Conservation (phyloP, 306 rosid genomes). For the Gillenia trifoliata region DNA sequence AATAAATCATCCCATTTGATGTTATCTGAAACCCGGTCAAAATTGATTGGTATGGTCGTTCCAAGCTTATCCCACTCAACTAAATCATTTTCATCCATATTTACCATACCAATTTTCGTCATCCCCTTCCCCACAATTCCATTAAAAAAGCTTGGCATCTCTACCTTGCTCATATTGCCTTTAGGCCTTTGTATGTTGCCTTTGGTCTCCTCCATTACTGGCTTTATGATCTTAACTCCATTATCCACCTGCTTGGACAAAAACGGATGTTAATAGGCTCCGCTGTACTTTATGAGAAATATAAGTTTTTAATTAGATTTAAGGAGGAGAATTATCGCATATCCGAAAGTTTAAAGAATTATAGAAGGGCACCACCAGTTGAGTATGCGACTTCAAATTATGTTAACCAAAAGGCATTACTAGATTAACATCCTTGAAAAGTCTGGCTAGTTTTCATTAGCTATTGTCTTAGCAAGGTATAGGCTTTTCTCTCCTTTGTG, state of each 20-base stretch:
- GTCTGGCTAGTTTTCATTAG: too few relatives aligned
- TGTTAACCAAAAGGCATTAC: too few relatives aligned
- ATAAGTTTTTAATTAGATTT: too few relatives aligned
- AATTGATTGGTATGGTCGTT: slow-evolving; percentile 23
- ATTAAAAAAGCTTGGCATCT: slow-evolving; percentile 48
- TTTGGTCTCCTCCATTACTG: slow-evolving; percentile 44
- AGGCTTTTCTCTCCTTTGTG: too few relatives aligned
- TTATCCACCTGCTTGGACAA: slow-evolving; percentile 36
- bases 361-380: too few relatives aligned
- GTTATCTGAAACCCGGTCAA: slow-evolving; percentile 49
- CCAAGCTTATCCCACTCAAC: slow-evolving; percentile 50
- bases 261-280: background rate
- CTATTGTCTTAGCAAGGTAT: too few relatives aligned
- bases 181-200: slow-evolving; percentile 11
- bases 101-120: slow-evolving; percentile 69
- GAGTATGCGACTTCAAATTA: too few relatives aligned
- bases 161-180: slow-evolving; percentile 36
- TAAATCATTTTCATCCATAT: slow-evolving; percentile 51
- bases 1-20: slow-evolving; percentile 85
- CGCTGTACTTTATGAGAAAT: too few relatives aligned
- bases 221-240: slow-evolving; percentile 50
- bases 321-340: too few relatives aligned
- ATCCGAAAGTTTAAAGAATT: too few relatives aligned
- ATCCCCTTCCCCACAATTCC: slow-evolving; percentile 42
- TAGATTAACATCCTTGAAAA: too few relatives aligned